Base-by-base conservation (phyloP, 164 flowering plant species). In the Magnolia kwangsiensis region DNA sequence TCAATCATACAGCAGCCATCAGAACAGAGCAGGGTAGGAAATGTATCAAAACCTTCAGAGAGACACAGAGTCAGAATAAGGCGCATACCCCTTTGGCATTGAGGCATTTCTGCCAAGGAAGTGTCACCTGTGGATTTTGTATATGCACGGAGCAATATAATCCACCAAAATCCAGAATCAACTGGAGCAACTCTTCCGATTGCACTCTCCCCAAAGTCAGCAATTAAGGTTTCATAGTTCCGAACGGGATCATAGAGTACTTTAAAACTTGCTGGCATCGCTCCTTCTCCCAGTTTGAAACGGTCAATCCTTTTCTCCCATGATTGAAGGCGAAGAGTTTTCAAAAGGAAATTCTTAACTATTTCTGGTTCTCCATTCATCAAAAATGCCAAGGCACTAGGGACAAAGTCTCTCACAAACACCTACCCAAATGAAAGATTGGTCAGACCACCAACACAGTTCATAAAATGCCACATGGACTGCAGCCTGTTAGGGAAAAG, bases 121-220 rank as follows among this genome's bases (percentile, higher is more conserved):
- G 84, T 45, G 69, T 93, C 96, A 49, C 90, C 91, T 5, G 95
- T 93, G 7, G 90, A 90, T 78, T 90, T 93, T 50, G 92, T 89
- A 81, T 93, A 93, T 16, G 97, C 91, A 9, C 94, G 90, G 59
- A 93, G 94, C 76, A 93, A 72, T 72, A 93, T 86, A 59, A 93
- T 91, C 98, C 95, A 91, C 97, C 94, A 91, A 80, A 93, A 91
- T 50, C 98, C 96, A 70, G 98, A 93, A 83, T 93, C 98, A 79
- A 91, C 87, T 10, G 94, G 96, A n/a, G 98, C 94, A 45, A 91
- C 98, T 85, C 98, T 90, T 80, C 98, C 96, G 72, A 93, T 91
- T 69, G 97, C 94, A 81, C 89, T 89, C 81, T 90, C 93, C 68
- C 96, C 98, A 82, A 93, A 93, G 83, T 93, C 96, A 8, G 96